Evolutionary conservation across 2,329 filamentous ascomycete species (phyloP), one percentile per base, ranked within the genome.

Genomic region (Coniella vitis): DNA sequence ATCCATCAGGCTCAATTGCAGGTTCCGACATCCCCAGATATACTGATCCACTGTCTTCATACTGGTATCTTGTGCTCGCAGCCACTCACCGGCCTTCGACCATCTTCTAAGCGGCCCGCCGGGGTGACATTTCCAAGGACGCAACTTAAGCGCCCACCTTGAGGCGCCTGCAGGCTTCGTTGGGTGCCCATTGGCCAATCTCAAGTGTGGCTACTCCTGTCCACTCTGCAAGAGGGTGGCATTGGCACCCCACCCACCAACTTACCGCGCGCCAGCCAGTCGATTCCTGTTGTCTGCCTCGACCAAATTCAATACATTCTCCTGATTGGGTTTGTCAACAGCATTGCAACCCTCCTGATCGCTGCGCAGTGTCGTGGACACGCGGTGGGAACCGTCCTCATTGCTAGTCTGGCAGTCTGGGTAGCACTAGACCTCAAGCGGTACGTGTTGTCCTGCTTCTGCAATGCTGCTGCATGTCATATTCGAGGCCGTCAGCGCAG

Each of bases 241-340:
- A 50, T 49, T 45, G 49, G 21, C 32, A 37, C 39, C 34, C 37
- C 38, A 35, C 25, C 49, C 52, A 50, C 38, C 37, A 42, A 35
- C 25, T 52, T 54, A 50, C 38, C 52, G 52, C 49, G 52, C 52
- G 52, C 52, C 42, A 54, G 47, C 52, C 52, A 54, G 46, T 52
- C 19, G 46, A 34, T 29, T 41, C 44, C 49, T 40, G n/a, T 45
- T 34, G 22, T 41, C 36, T 34, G 42, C 35, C 36, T 37, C 36
- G 39, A 44, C 36, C n/a, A 40, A 22, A 14, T 14, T 20, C 37
- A 38, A 20, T 19, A 39, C 17, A 21, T 39, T 37, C 35, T n/a
- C n/a, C n/a, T 52, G 41, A 52, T 54, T 54, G 52, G 52, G n/a
- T 36, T 34, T 14, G 16, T 14, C 5, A 22, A 17, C 16, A 21